A percentile compares a stretch with the other conserved stretches of the same genome.
phyloP scores from a whole-genome alignment of 352 stramenopile species.

The Globisporangium heterothallicum region DNA sequence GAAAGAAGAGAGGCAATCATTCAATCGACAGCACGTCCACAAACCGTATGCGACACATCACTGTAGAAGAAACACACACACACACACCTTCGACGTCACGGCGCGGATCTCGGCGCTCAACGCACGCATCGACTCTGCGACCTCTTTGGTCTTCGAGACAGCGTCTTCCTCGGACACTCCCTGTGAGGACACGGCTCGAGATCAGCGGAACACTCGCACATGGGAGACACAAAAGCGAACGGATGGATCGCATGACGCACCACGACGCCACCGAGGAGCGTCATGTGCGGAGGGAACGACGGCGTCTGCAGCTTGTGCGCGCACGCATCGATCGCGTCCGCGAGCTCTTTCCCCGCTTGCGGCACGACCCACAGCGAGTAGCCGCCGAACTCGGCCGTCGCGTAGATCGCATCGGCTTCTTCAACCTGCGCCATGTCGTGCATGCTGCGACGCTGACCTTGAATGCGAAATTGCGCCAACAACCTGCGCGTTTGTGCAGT shows the following conservation, averaged over 20 bases:
- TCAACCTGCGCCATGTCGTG: conserved; percentile 3
- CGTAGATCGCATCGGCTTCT: conserved; percentile 21
- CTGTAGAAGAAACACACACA: neutral
- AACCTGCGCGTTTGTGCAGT: too few species aligned
- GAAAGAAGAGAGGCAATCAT: too few species aligned
- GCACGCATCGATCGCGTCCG: conserved; percentile 28
- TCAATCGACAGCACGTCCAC: neutral
- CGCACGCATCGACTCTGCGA: conserved; percentile 24
- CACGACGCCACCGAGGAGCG: conserved; percentile 42
- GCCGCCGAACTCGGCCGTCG: conserved; percentile 35
- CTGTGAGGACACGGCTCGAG: conserved; percentile 12
- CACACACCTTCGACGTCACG: conserved; percentile 44
- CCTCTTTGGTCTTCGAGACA: conserved; percentile 23
- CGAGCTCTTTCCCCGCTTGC: conserved; percentile 19
- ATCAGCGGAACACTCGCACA: neutral
- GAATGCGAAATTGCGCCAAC: too few species aligned
- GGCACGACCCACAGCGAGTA: conserved; percentile 64
- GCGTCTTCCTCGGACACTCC: conserved; percentile 20
- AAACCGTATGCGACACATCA: neutral
- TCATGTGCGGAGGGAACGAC: conserved; percentile 53
- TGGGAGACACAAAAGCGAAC: neutral
- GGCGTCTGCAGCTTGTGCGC: conserved; percentile 34
- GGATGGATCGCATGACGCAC: conserved; percentile 8
- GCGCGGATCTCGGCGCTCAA: conserved; percentile 30
- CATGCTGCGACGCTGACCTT: too few species aligned